Evolutionary conservation across 2,329 filamentous ascomycete species (phyloP).

Genomic region (Rhinocladiella similis): DNA sequence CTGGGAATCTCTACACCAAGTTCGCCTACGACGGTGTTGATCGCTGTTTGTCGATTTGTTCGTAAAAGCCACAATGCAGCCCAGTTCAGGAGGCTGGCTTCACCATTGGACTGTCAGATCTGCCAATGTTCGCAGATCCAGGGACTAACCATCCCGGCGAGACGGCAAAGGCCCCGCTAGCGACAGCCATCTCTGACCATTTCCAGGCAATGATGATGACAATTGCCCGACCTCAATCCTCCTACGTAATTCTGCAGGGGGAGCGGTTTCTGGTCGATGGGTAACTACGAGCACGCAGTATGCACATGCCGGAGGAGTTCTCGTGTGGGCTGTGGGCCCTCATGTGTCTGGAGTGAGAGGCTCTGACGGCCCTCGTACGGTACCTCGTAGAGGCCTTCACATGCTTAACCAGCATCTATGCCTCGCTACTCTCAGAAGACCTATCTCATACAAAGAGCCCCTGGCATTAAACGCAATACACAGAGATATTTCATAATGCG

Average conservation of each 20-base stretch:
- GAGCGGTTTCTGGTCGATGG: not conserved
- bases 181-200: not conserved
- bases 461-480: no score
- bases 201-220: not conserved
- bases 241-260: slow-evolving; percentile 1
- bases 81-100: not conserved
- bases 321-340: no score
- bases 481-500: no score
- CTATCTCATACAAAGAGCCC: no score
- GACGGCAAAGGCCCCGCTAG: slow-evolving; percentile 3
- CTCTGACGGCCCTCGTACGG: no score
- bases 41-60: not conserved
- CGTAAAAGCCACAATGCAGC: not conserved
- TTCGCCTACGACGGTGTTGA: not conserved
- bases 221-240: not conserved
- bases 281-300: not conserved
- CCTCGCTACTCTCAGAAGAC: no score
- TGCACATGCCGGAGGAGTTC: not conserved
- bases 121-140: slow-evolving; percentile 7
- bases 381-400: no score
- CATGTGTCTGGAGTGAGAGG: no score
- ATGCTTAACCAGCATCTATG: no score
- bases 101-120: not conserved
- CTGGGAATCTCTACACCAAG: not conserved
- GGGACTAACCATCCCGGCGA: slow-evolving; percentile 4